These are phyloP conservation scores for Sclerotinia glacialis DNA, from an alignment of 2,329 filamentous ascomycete species.

Conservation along the genomic window DNA sequence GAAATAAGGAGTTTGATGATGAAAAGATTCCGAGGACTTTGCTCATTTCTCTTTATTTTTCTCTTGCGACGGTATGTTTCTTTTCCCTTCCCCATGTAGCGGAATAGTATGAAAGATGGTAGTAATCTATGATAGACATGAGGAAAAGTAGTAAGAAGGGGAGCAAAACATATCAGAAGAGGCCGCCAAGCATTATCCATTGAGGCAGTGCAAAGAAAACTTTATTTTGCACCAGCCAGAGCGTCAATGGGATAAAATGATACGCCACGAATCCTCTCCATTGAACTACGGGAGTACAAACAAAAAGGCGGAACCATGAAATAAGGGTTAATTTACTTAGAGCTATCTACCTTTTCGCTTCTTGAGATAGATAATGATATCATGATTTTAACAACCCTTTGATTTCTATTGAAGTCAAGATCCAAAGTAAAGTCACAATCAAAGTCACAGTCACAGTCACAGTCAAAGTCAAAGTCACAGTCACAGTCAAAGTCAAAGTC, in stretches of 20 bases:
- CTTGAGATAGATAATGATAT: too few relatives aligned
- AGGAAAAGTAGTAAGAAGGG: neutral
- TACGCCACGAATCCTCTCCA: neutral
- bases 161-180: neutral
- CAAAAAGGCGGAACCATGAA: neutral
- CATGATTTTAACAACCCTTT: too few relatives aligned
- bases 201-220: constrained; percentile 23
- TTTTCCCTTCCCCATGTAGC: neutral
- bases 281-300: neutral
- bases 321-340: neutral
- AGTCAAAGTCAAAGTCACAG: neutral
- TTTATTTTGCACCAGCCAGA: constrained; percentile 8
- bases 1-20: neutral
- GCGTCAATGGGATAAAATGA: constrained; percentile 9
- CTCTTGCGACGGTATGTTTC: neutral
- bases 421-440: too few relatives aligned
- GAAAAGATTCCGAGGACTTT: neutral
- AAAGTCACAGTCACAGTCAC: neutral
- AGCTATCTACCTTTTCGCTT: too few relatives aligned
- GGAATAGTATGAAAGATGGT: neutral
- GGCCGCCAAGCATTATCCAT: constrained; percentile 15
- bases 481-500: neutral
- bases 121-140: neutral
- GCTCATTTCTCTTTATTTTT: neutral
- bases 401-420: neutral